A percentile compares a stretch with the other conserved stretches of the same genome.
phyloP scores from a whole-genome alignment of 225 moss, liverwort and hornwort species.

The Rhytidiadelphus loreus region DNA sequence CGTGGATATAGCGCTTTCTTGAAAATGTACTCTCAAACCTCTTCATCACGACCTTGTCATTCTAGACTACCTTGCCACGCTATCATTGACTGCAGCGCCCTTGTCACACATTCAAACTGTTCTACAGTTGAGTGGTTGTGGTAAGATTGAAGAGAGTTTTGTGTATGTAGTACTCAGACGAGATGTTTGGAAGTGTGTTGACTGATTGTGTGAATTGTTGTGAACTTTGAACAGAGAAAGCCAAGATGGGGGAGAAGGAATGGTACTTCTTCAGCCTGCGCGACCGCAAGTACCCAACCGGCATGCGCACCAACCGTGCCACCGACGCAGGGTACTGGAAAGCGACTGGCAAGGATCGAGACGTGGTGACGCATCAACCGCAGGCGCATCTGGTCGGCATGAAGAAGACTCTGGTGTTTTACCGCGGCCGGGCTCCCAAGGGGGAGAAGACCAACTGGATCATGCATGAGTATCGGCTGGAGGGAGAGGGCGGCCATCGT shows the following conservation, averaged over 20 bases:
- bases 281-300: constrained; percentile 55
- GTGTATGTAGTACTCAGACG: not conserved
- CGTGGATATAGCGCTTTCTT: not conserved
- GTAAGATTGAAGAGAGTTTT: not conserved
- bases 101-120: not conserved
- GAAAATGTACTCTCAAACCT: not conserved
- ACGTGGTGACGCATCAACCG: constrained; percentile 35
- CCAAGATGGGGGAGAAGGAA: constrained; percentile 56
- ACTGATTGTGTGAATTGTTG: not conserved
- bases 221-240: constrained; percentile 21
- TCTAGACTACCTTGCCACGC: not conserved
- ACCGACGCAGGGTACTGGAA: constrained; percentile 58
- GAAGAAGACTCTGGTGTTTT: constrained; percentile 59
- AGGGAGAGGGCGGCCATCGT: constrained; percentile 22
- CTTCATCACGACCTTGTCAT: not conserved
- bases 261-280: constrained; percentile 61
- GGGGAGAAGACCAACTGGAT: constrained; percentile 63
- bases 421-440: constrained; percentile 51
- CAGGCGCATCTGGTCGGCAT: constrained; percentile 33
- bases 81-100: no score
- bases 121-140: not conserved
- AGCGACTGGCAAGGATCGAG: constrained; percentile 56
- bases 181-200: not conserved
- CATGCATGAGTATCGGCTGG: constrained; percentile 57
- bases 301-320: constrained; percentile 56